phyloP scores from a whole-genome alignment of 495 filamentous ascomycete genomes.

The Corynascus novoguineensis region DNA sequence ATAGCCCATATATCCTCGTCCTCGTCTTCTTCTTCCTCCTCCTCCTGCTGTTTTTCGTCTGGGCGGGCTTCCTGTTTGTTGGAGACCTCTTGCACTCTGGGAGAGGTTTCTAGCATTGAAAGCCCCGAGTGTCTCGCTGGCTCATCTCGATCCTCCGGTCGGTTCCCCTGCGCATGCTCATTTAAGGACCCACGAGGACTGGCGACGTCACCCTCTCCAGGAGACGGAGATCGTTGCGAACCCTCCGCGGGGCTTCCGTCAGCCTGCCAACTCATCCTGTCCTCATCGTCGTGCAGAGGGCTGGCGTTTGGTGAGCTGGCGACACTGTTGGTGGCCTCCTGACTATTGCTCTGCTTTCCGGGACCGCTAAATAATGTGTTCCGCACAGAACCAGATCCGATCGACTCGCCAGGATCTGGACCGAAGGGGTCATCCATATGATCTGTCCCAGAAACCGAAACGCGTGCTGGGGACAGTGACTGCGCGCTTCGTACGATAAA shows the following conservation, averaged over 20 bases:
- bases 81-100: background rate
- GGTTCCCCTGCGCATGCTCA: background rate
- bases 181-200: constrained; percentile 5
- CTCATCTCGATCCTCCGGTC: background rate
- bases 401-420: constrained; percentile 21
- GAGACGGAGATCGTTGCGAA: constrained; percentile 7
- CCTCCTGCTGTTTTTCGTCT: background rate
- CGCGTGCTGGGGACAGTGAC: constrained; percentile 23
- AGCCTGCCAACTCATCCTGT: constrained; percentile 32
- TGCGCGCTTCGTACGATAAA: constrained; percentile 26
- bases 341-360: constrained; percentile 3
- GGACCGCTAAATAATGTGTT: constrained; percentile 21
- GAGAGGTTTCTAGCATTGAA: background rate
- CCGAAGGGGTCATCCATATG: constrained; percentile 33
- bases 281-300: constrained; percentile 21
- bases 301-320: constrained; percentile 24
- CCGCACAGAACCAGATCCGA: constrained; percentile 14
- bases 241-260: constrained; percentile 11
- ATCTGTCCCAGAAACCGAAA: constrained; percentile 14
- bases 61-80: constrained; percentile 2
- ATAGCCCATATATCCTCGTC: constrained; percentile 45
- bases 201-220: constrained; percentile 6
- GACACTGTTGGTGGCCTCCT: constrained; percentile 15
- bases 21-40: constrained; percentile 28
- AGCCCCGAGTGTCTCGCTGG: background rate